A percentile compares a stretch with the other conserved stretches of the same genome.
phyloP scores from a whole-genome alignment of 2,329 filamentous ascomycete species.

The Fusarium mundagurra region DNA sequence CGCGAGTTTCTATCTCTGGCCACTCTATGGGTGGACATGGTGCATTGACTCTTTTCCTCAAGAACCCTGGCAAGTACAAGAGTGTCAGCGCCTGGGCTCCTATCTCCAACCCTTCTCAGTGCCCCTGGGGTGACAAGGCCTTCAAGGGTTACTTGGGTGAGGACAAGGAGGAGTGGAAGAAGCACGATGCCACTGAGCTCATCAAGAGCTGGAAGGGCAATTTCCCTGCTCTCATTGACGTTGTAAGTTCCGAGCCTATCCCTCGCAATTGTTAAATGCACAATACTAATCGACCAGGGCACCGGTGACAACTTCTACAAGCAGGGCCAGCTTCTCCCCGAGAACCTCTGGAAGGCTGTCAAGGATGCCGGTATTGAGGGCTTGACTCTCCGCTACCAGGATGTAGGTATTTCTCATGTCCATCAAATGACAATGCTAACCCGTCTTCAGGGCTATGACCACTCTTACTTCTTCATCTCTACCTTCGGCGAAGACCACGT shows the following conservation, averaged over 20 bases:
- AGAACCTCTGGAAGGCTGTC: constrained; percentile 87
- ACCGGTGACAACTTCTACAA: constrained; percentile 98
- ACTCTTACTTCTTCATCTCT: constrained; percentile 97
- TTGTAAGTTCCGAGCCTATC: constrained; percentile 64
- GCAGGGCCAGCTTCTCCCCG: constrained; percentile 88
- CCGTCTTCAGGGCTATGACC: constrained; percentile 78
- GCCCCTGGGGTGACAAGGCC: constrained; percentile 95
- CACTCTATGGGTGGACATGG: constrained; percentile 99
- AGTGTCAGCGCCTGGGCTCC: constrained; percentile 91
- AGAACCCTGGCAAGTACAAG: constrained; percentile 89
- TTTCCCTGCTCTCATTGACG: constrained; percentile 85
- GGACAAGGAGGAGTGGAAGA: constrained; percentile 80
- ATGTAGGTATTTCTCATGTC: constrained; percentile 55
- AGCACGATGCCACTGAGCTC: constrained; percentile 92
- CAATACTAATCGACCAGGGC: constrained; percentile 62
- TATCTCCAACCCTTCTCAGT: constrained; percentile 84
- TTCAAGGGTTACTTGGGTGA: constrained; percentile 90
- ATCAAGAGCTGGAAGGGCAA: constrained; percentile 77
- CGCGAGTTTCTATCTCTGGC: constrained; percentile 83
- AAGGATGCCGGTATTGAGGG: constrained; percentile 78
- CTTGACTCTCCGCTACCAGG: constrained; percentile 83
- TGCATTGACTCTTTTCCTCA: constrained; percentile 89
- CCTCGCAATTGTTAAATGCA: too few species aligned
- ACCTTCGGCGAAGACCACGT: constrained; percentile 91
- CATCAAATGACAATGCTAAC: not conserved